phyloP scores from a whole-genome alignment of 306 rosid genomes.

The Heteromeles arbutifolia region DNA sequence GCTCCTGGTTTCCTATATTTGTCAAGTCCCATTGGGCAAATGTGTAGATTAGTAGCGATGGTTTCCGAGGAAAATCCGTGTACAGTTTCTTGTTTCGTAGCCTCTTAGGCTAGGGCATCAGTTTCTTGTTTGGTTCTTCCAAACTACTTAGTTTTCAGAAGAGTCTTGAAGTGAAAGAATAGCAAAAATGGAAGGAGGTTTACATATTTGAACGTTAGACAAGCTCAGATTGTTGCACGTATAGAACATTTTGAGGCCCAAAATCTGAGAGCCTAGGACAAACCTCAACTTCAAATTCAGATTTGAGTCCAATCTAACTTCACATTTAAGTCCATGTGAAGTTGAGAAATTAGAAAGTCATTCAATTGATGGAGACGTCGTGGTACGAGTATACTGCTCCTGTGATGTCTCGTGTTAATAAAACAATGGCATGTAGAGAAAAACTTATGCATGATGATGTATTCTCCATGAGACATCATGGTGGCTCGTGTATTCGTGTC shows the following conservation, averaged over 20 bases:
- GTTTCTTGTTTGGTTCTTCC: slow-evolving; percentile 2
- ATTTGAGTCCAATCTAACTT: too few species aligned
- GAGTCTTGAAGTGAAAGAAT: background rate
- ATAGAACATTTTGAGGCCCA: background rate
- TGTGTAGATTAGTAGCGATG: slow-evolving; percentile 15
- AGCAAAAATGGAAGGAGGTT: background rate
- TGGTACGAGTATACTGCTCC: too few species aligned
- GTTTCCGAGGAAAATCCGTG: slow-evolving; percentile 8
- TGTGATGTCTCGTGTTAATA: too few species aligned
- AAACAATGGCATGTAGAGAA: too few species aligned
- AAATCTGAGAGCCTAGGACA: background rate
- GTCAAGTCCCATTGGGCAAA: background rate
- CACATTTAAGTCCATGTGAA: background rate
- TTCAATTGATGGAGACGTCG: background rate
- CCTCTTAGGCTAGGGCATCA: background rate
- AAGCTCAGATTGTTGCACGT: background rate
- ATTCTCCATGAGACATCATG: too few species aligned
- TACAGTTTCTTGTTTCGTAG: slow-evolving; percentile 1
- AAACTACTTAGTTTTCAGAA: background rate
- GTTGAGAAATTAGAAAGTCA: background rate
- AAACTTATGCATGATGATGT: too few species aligned
- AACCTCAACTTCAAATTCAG: too few species aligned
- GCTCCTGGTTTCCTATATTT: background rate
- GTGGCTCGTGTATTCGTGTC: too few species aligned
- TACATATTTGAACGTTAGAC: background rate